phyloP scores from a whole-genome alignment of 2,329 filamentous ascomycete species.

The Fusarium clavum region DNA sequence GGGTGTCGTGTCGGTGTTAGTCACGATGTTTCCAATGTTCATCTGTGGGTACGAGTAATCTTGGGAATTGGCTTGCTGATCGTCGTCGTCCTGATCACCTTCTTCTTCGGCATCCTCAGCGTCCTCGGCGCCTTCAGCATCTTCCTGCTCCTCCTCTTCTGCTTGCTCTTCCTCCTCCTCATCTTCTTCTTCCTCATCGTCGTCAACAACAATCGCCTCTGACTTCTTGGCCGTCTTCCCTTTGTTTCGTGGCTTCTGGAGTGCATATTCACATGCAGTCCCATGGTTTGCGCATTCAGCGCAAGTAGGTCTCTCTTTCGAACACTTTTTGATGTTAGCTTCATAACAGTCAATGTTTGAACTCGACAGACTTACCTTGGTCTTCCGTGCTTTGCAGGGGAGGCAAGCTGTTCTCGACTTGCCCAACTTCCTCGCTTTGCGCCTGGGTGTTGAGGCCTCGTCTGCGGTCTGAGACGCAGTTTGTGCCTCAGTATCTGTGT shows the following conservation, averaged over 20 bases:
- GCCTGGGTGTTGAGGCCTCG: slow-evolving; percentile 9
- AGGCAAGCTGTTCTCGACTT: slow-evolving; percentile 54
- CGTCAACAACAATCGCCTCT: slow-evolving; percentile 23
- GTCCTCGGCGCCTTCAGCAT: slow-evolving; percentile 3
- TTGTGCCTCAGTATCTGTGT: slow-evolving; percentile 18
- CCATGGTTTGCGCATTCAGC: slow-evolving; percentile 51
- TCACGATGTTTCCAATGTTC: slow-evolving; percentile 47
- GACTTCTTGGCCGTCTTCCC: slow-evolving; percentile 35
- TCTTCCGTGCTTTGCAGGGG: slow-evolving; percentile 51
- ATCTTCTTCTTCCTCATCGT: slow-evolving; percentile 31
- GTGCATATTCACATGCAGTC: slow-evolving; percentile 55
- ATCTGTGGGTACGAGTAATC: slow-evolving; percentile 47
- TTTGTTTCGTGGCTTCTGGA: slow-evolving; percentile 46
- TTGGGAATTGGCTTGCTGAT: slow-evolving; percentile 25
- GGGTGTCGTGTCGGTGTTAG: slow-evolving; percentile 36
- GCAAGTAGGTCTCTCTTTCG: slow-evolving; percentile 56
- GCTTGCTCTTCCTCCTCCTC: slow-evolving; percentile 29
- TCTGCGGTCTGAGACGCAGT: neutral
- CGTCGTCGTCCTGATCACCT: slow-evolving; percentile 19
- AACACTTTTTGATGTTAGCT: slow-evolving; percentile 50
- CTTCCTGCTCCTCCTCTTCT: slow-evolving; percentile 23
- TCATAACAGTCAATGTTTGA: neutral
- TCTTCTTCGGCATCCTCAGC: slow-evolving; percentile 31
- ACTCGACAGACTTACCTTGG: slow-evolving; percentile 51
- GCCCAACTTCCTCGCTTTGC: slow-evolving; percentile 36